These are phyloP conservation scores for Talaromyces sp. DNA, from an alignment of 2,329 filamentous ascomycete genomes.

Conservation along the genomic window DNA sequence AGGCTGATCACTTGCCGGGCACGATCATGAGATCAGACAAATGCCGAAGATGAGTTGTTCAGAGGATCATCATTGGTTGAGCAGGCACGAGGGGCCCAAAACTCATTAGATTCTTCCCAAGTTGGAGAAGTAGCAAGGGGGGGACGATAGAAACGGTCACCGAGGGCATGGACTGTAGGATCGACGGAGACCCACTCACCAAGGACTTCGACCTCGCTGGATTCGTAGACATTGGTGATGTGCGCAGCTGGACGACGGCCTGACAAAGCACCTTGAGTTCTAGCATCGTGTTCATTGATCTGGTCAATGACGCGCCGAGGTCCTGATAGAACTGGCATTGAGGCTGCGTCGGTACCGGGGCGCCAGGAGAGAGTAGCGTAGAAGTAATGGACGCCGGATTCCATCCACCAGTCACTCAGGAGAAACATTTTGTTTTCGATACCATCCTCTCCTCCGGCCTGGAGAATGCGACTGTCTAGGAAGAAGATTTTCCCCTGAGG, in stretches of 20 bases:
- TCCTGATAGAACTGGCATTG: neutral
- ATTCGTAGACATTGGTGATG: constrained; percentile 29
- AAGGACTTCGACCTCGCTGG: constrained; percentile 23
- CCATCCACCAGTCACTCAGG: constrained; percentile 28
- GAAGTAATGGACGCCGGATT: constrained; percentile 28
- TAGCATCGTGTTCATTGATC: neutral
- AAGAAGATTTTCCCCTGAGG: constrained; percentile 33
- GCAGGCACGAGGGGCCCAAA: neutral
- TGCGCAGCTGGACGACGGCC: constrained; percentile 8
- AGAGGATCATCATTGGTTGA: neutral
- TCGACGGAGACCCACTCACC: constrained; percentile 21
- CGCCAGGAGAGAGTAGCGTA: constrained; percentile 35
- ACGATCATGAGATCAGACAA: neutral
- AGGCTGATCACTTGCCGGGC: neutral
- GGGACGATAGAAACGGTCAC: constrained; percentile 12
- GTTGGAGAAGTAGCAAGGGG: neutral
- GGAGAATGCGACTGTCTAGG: constrained; percentile 28
- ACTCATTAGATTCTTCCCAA: neutral
- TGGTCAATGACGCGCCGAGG: constrained; percentile 4
- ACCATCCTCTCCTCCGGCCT: constrained; percentile 14
- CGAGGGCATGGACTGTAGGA: constrained; percentile 17
- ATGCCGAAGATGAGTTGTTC: neutral
- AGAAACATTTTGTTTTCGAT: constrained; percentile 24
- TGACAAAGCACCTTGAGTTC: neutral
- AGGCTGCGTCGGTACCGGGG: constrained; percentile 1